phyloP scores from a whole-genome alignment of 2,329 filamentous ascomycete species.

The Penicillium sp. region DNA sequence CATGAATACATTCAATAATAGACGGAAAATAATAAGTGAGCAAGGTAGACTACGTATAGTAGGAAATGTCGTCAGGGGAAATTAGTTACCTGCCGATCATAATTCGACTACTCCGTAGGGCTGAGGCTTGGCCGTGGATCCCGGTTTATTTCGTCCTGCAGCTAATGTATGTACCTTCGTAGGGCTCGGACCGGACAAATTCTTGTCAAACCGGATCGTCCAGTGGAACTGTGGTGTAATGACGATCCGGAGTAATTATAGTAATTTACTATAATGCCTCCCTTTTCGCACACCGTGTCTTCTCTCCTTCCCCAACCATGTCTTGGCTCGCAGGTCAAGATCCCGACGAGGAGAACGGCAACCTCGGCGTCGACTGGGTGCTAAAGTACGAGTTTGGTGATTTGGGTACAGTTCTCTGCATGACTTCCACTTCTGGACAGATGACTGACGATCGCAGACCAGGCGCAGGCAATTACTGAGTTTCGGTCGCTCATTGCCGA shows the following conservation, averaged over 20 bases:
- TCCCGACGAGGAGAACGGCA: conserved; percentile 40
- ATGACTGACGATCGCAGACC: conserved; percentile 48
- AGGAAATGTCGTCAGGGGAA: background rate
- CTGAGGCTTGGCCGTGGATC: conserved; percentile 28
- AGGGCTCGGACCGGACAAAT: background rate
- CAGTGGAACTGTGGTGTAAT: background rate
- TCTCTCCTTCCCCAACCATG: conserved; percentile 17
- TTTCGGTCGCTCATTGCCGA: conserved; percentile 74
- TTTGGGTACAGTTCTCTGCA: conserved; percentile 47
- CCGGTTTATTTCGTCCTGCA: background rate
- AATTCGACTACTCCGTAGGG: conserved; percentile 26
- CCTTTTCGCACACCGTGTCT: conserved; percentile 5
- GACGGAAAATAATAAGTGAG: background rate
- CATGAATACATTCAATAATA: background rate
- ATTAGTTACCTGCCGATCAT: background rate
- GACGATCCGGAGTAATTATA: background rate
- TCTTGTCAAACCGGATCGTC: background rate
- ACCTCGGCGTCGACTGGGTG: conserved; percentile 80
- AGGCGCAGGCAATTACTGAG: conserved; percentile 63
- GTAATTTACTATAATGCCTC: background rate
- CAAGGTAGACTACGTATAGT: background rate
- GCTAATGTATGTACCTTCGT: too few relatives aligned
- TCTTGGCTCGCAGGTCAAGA: conserved; percentile 24
- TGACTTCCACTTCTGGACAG: conserved; percentile 6
- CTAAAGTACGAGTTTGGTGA: conserved; percentile 70